Evolutionary conservation across 2,329 filamentous ascomycete species (phyloP).

Genomic region (Clonostachys byssicola): DNA sequence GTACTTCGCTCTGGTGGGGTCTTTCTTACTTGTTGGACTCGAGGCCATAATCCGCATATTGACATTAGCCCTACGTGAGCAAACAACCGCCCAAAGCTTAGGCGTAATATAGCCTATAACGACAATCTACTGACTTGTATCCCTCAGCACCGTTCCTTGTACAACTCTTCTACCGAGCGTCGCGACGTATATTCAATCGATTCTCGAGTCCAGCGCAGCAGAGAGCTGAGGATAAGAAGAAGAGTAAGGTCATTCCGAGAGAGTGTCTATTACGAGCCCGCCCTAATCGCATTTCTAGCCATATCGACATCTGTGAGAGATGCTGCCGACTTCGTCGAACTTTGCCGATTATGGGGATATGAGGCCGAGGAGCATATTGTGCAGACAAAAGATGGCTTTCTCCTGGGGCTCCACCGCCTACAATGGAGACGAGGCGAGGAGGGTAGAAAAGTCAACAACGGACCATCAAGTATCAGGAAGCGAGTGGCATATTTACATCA

Average conservation of each 20-base stretch:
- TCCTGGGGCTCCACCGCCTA: conserved; percentile 84
- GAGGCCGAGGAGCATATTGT: conserved; percentile 94
- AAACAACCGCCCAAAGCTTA: not conserved
- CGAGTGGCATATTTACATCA: conserved; percentile 93
- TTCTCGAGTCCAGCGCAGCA: conserved; percentile 68
- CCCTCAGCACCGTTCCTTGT: conserved; percentile 71
- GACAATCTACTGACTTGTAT: conserved; percentile 10
- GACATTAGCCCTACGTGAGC: conserved; percentile 80
- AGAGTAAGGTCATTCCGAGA: conserved; percentile 31
- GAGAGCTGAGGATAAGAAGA: conserved; percentile 63
- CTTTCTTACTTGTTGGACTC: conserved; percentile 76
- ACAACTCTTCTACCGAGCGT: conserved; percentile 75
- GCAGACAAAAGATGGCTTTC: conserved; percentile 89
- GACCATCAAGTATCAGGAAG: conserved; percentile 66
- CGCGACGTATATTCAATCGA: conserved; percentile 76
- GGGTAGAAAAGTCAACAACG: conserved; percentile 70
- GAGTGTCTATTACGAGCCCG: not conserved
- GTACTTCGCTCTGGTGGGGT: conserved; percentile 82
- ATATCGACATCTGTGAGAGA: conserved; percentile 76
- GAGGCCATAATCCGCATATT: conserved; percentile 82
- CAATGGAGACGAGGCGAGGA: conserved; percentile 82
- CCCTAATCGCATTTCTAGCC: conserved; percentile 31
- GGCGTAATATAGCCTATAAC: not conserved
- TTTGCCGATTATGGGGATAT: conserved; percentile 90
- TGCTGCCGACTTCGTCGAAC: conserved; percentile 86